Conservation (phyloP, 2,329 filamentous ascomycete species). For the Paradendryphiella salina region DNA sequence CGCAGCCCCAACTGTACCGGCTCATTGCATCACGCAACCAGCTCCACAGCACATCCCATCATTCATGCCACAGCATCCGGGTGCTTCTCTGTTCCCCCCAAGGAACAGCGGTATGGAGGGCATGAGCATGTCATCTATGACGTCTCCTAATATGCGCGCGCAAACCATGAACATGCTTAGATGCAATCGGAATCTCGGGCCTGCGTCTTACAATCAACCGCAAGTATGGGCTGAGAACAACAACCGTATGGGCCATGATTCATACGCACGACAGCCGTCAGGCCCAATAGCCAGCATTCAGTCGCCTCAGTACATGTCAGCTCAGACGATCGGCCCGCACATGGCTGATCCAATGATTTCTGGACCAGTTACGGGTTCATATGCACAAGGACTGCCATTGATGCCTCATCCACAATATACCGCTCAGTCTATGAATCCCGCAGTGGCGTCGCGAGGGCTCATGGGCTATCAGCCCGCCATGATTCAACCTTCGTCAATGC, state of each 20-base stretch:
- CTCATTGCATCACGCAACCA: not conserved
- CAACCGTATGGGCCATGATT: slow-evolving; percentile 16
- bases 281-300: slow-evolving; percentile 15
- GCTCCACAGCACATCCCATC: not conserved
- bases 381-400: slow-evolving; percentile 15
- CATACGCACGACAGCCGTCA: slow-evolving; percentile 20
- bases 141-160: slow-evolving; percentile 9
- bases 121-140: not conserved
- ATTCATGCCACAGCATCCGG: slow-evolving; percentile 2
- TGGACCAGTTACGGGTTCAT: slow-evolving; percentile 14
- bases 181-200: slow-evolving; percentile 15
- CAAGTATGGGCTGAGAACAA: slow-evolving; percentile 28
- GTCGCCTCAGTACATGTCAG: slow-evolving; percentile 19
- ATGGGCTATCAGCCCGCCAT: slow-evolving; percentile 16
- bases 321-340: slow-evolving; percentile 18
- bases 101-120: slow-evolving; percentile 2
- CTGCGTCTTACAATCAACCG: slow-evolving; percentile 14
- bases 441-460: slow-evolving; percentile 13
- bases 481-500: slow-evolving; percentile 15
- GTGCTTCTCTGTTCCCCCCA: slow-evolving; percentile 2
- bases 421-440: slow-evolving; percentile 17
- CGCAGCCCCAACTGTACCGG: not conserved
- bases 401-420: slow-evolving; percentile 16
- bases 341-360: slow-evolving; percentile 10
- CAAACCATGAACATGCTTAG: slow-evolving; percentile 16